Evolutionary conservation across 495 filamentous ascomycete species (phyloP).

Genomic region (Pyronema domesticum): DNA sequence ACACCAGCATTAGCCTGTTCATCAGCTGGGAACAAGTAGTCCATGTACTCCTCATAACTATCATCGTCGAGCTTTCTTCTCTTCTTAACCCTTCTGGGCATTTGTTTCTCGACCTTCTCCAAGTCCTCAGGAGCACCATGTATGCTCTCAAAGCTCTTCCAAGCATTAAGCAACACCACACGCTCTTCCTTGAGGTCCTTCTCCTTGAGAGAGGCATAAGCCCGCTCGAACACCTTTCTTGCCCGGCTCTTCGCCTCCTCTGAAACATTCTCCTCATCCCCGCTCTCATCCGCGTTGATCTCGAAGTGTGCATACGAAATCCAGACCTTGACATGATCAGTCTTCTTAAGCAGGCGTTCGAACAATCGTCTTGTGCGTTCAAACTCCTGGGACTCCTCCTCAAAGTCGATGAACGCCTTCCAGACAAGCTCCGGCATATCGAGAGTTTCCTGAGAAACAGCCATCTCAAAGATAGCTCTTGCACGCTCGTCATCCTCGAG

Average conservation of each 20-base stretch:
- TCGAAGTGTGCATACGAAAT: conserved; percentile 94
- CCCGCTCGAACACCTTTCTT: conserved; percentile 68
- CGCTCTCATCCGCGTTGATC: conserved; percentile 55
- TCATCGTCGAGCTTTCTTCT: conserved; percentile 86
- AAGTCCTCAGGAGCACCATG: conserved; percentile 63
- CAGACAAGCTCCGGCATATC: conserved; percentile 97
- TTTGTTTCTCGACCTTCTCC: conserved; percentile 73
- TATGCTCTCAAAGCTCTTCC: conserved; percentile 75
- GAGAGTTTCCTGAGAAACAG: conserved; percentile 61
- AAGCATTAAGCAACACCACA: conserved; percentile 72
- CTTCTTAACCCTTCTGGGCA: conserved; percentile 89
- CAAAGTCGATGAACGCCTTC: conserved; percentile 97
- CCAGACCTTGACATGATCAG: conserved; percentile 97
- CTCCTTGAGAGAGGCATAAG: conserved; percentile 76
- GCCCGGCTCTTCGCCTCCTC: conserved; percentile 69
- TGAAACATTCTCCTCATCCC: conserved; percentile 53
- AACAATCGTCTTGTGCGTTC: conserved; percentile 66
- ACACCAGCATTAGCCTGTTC: conserved; percentile 73
- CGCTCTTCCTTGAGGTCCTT: conserved; percentile 86
- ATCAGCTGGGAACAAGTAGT: conserved; percentile 94
- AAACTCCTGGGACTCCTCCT: conserved; percentile 83
- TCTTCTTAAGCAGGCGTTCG: conserved; percentile 79
- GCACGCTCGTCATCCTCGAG: conserved; percentile 75
- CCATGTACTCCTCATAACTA: conserved; percentile 90
- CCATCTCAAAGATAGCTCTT: conserved; percentile 84